Evolutionary conservation across 2,329 filamentous ascomycete genomes (phyloP).

Genomic region (Exophiala lecanii-corni): DNA sequence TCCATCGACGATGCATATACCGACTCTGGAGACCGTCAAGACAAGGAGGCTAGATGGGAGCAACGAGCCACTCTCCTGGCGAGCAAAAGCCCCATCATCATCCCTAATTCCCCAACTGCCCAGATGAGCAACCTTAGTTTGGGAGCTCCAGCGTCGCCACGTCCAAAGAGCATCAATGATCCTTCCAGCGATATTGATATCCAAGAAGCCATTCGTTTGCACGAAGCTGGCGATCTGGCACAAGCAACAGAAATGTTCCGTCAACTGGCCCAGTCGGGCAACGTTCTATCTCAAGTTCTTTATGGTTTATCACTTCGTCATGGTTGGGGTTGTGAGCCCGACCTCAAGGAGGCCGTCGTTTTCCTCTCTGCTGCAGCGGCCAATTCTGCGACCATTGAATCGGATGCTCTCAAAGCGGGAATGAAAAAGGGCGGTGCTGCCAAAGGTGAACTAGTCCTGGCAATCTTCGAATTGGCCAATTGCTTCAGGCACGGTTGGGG

Average conservation of each 20-base stretch:
- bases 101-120: constrained; percentile 2
- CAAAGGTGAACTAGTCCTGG: constrained; percentile 92
- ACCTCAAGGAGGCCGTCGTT: constrained; percentile 68
- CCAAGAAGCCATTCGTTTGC: constrained; percentile 89
- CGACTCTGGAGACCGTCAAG: constrained; percentile 45
- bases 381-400: constrained; percentile 83
- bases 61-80: constrained; percentile 86
- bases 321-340: constrained; percentile 79
- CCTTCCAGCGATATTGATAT: constrained; percentile 56
- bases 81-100: constrained; percentile 17
- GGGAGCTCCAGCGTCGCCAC: constrained; percentile 10
- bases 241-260: constrained; percentile 82
- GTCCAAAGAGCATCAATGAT: constrained; percentile 27
- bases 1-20: constrained; percentile 55
- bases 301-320: constrained; percentile 78
- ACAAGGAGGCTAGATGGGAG: constrained; percentile 78
- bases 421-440: constrained; percentile 90
- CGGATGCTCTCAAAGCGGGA: constrained; percentile 76
- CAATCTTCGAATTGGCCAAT: constrained; percentile 80
- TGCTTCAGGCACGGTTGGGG: constrained; percentile 93
- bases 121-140: constrained; percentile 11
- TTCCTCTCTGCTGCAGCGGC: constrained; percentile 86
- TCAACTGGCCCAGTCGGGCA: constrained; percentile 76
- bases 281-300: constrained; percentile 89
- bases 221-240: constrained; percentile 76